Evolutionary conservation across 257 asterid genomes (phyloP).

Genomic region (Catharanthus roseus): DNA sequence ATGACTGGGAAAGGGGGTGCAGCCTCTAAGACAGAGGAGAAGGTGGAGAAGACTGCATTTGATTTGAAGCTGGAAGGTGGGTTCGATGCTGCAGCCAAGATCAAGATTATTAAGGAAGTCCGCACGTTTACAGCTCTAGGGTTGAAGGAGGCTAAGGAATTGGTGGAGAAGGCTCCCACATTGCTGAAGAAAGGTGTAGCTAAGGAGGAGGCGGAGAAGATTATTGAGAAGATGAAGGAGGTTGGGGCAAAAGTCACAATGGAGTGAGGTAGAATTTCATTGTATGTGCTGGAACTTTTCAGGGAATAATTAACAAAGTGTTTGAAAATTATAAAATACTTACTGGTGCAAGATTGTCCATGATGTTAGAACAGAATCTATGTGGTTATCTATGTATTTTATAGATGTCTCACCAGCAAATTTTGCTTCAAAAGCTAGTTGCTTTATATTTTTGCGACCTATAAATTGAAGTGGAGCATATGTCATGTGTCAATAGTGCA

Average conservation of each 20-base stretch:
- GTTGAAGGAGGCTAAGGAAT: conserved; percentile 89
- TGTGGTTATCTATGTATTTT: neutral
- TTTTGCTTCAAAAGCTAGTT: neutral
- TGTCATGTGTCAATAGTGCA: neutral
- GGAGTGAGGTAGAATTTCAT: conserved; percentile 59
- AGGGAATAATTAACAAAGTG: neutral
- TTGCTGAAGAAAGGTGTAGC: conserved; percentile 91
- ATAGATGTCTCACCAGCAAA: neutral
- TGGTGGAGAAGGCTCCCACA: conserved; percentile 93
- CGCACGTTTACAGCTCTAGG: conserved; percentile 82
- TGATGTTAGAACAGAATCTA: neutral
- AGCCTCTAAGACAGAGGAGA: conserved; percentile 50
- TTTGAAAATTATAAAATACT: neutral
- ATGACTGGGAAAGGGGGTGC: conserved; percentile 45
- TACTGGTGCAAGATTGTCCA: neutral
- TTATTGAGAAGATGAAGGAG: conserved; percentile 73
- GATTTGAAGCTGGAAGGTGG: conserved; percentile 94
- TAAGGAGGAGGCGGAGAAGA: conserved; percentile 85
- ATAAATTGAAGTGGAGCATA: neutral
- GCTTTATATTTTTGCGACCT: neutral
- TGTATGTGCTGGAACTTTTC: neutral
- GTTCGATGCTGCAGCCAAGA: conserved; percentile 59
- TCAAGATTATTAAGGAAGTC: conserved; percentile 91
- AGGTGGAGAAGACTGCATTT: conserved; percentile 76
- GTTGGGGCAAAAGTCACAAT: conserved; percentile 72